phyloP scores from a whole-genome alignment of 2,329 filamentous ascomycete genomes.

The Hyphodiscus sp. region DNA sequence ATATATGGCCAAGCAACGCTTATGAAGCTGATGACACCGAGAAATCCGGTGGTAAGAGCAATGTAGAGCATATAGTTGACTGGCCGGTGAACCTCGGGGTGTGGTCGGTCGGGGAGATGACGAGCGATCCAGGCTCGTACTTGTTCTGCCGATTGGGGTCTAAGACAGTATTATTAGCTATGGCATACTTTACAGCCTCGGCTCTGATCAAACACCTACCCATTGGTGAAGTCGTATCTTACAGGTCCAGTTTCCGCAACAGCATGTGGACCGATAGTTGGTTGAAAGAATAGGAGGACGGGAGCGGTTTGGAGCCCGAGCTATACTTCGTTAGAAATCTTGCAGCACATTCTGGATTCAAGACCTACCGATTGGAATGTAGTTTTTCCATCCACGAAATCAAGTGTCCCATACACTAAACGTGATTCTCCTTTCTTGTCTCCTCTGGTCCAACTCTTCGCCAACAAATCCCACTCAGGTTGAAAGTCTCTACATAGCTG shows the following conservation, averaged over 20 bases:
- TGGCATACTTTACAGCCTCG: conserved; percentile 3
- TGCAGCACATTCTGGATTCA: not conserved
- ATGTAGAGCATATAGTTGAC: conserved; percentile 80
- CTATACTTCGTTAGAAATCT: conserved; percentile 40
- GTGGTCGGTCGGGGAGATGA: conserved; percentile 70
- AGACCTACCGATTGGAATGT: conserved; percentile 76
- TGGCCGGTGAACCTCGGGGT: conserved; percentile 73
- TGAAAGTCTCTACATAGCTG: conserved; percentile 84
- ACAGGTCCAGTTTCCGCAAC: conserved; percentile 60
- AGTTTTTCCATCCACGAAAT: conserved; percentile 78
- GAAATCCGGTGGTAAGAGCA: conserved; percentile 57
- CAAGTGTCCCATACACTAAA: conserved; percentile 75
- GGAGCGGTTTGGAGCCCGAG: conserved; percentile 91
- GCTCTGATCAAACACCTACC: conserved; percentile 46
- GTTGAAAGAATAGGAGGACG: conserved; percentile 79
- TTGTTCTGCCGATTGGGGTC: conserved; percentile 68
- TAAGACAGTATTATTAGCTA: conserved; percentile 31
- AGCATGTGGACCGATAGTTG: conserved; percentile 76
- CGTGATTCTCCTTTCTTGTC: conserved; percentile 68
- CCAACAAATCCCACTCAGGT: conserved; percentile 85
- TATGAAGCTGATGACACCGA: conserved; percentile 63
- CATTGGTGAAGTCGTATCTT: conserved; percentile 78
- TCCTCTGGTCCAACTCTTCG: conserved; percentile 79
- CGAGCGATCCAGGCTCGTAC: conserved; percentile 73
- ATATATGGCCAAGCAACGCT: conserved; percentile 72